phyloP scores from a whole-genome alignment of 2,329 filamentous ascomycete species.

The Phyllachora maydis region DNA sequence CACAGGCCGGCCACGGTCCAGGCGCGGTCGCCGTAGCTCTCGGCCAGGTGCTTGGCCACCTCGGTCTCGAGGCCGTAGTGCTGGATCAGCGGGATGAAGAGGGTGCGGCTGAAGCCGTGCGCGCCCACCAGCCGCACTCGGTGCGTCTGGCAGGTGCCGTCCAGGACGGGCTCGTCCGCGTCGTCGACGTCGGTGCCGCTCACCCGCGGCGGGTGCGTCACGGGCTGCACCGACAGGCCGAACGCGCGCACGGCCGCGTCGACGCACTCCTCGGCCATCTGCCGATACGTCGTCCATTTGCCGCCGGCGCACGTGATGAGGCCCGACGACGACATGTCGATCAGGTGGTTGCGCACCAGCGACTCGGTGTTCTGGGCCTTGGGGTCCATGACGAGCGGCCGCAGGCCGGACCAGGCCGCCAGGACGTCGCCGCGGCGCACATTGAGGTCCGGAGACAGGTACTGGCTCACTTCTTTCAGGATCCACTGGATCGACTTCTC shows the following conservation, averaged over 20 bases:
- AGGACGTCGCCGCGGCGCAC: slow-evolving; percentile 58
- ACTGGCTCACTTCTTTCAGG: slow-evolving; percentile 55
- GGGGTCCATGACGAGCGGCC: slow-evolving; percentile 62
- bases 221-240: slow-evolving; percentile 27
- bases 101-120: slow-evolving; percentile 66
- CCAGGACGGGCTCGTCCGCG: slow-evolving; percentile 49
- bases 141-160: slow-evolving; percentile 57
- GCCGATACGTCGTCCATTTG: slow-evolving; percentile 78
- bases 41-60: slow-evolving; percentile 71
- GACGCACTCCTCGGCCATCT: slow-evolving; percentile 75
- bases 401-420: slow-evolving; percentile 61
- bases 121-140: slow-evolving; percentile 53
- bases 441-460: slow-evolving; percentile 55
- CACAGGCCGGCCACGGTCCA: slow-evolving; percentile 79
- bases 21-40: slow-evolving; percentile 78
- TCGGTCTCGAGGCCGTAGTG: slow-evolving; percentile 85
- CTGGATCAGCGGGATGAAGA: slow-evolving; percentile 91
- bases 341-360: slow-evolving; percentile 63
- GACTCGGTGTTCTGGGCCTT: slow-evolving; percentile 68
- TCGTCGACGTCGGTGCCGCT: slow-evolving; percentile 46
- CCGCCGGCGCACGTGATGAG: slow-evolving; percentile 65
- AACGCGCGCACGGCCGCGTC: slow-evolving; percentile 56
- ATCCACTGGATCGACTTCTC: slow-evolving; percentile 72
- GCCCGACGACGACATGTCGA: slow-evolving; percentile 54
- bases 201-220: slow-evolving; percentile 37